Conservation (phyloP, 2,329 filamentous ascomycete species). For the Penicillium fuscoglaucum region DNA sequence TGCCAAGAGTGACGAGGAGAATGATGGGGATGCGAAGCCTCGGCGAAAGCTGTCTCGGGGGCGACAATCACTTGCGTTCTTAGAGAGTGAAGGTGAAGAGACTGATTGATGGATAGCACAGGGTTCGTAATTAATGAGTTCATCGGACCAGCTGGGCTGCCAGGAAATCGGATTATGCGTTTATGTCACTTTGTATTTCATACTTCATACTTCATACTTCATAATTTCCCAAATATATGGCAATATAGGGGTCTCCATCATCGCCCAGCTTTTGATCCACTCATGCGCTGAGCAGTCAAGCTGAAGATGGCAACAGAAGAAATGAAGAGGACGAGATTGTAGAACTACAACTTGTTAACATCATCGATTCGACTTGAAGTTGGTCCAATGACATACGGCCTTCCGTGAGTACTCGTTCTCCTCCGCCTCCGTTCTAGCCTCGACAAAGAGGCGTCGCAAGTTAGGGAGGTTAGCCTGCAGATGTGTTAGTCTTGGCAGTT, state of each 20-base stretch:
- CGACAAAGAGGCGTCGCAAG: constrained; percentile 91
- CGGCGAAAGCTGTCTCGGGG: constrained; percentile 44
- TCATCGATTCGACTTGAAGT: not conserved
- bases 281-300: constrained; percentile 84
- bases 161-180: not conserved
- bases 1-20: constrained; percentile 45
- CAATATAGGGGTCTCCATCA: constrained; percentile 21
- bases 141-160: not conserved
- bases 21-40: constrained; percentile 36
- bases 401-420: constrained; percentile 92
- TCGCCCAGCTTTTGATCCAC: constrained; percentile 42
- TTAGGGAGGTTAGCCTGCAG: constrained; percentile 68
- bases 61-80: constrained; percentile 55
- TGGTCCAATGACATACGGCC: constrained; percentile 63
- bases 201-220: constrained; percentile 10
- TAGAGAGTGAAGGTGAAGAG: constrained; percentile 70
- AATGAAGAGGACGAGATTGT: constrained; percentile 95
- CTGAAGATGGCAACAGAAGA: constrained; percentile 94
- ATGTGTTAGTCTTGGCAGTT: constrained; percentile 13
- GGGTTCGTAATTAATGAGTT: not conserved
- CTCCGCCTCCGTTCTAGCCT: constrained; percentile 87
- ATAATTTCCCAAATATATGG: constrained; percentile 7
- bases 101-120: constrained; percentile 38
- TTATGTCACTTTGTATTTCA: constrained; percentile 3
- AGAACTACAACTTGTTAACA: constrained; percentile 63